These are phyloP conservation scores for Thielaviopsis populi DNA, from an alignment of 2,329 filamentous ascomycete genomes.

Conservation along the genomic window DNA sequence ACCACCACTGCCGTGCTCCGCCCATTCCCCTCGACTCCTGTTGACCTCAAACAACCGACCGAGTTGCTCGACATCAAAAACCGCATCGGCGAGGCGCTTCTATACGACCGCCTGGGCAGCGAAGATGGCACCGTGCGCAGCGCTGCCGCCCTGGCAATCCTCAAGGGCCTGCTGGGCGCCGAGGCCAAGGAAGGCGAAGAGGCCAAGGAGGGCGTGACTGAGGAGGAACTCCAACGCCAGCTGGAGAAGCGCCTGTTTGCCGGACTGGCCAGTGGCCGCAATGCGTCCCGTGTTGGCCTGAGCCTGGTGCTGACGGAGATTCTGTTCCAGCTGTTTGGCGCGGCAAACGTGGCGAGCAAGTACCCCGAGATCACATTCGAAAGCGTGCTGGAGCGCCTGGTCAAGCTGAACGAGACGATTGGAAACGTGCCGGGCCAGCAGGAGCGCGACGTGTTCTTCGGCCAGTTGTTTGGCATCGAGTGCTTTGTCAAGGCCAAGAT, in stretches of 20 bases:
- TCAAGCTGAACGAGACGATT: constrained; percentile 39
- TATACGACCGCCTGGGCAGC: constrained; percentile 48
- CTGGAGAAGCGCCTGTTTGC: constrained; percentile 59
- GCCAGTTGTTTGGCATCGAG: constrained; percentile 74
- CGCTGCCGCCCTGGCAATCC: constrained; percentile 41
- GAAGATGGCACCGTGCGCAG: constrained; percentile 42
- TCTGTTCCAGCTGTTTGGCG: constrained; percentile 52
- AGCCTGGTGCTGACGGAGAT: constrained; percentile 78
- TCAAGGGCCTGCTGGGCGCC: constrained; percentile 38
- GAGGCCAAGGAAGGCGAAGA: not conserved
- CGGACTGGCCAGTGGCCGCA: constrained; percentile 77
- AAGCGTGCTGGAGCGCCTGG: constrained; percentile 36
- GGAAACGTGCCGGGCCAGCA: constrained; percentile 52
- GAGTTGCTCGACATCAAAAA: constrained; percentile 38
- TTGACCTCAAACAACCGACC: constrained; percentile 17
- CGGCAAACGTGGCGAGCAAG: constrained; percentile 30
- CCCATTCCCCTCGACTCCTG: constrained; percentile 26
- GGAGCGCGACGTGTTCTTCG: constrained; percentile 71
- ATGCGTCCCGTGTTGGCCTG: constrained; percentile 77
- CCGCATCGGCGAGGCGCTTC: constrained; percentile 39
- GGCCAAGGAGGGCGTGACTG: constrained; percentile 25
- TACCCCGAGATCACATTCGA: constrained; percentile 43
- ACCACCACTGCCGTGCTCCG: constrained; percentile 10
- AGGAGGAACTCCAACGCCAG: constrained; percentile 41
- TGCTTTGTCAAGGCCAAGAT: constrained; percentile 69